Percentiles rank a stretch among this genome's conserved stretches.
Evolutionary conservation across 2,329 filamentous ascomycete genomes (phyloP).

Genomic region (Monosporascus sp.): DNA sequence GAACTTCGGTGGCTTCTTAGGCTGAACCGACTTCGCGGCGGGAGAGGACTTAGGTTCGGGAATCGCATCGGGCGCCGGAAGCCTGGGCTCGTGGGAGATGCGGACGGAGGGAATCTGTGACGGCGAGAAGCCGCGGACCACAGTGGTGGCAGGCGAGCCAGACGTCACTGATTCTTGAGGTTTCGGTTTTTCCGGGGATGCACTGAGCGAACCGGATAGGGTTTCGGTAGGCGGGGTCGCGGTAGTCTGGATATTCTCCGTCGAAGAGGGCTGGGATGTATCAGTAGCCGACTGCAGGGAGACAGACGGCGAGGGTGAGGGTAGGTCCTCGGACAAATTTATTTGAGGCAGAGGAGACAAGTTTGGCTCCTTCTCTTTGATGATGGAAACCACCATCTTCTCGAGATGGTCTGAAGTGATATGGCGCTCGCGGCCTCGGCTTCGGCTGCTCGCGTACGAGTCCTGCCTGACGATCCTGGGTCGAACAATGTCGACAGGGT

Average conservation of each 20-base stretch:
- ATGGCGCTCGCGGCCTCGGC: constrained; percentile 73
- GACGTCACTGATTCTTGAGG: constrained; percentile 44
- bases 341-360: constrained; percentile 45
- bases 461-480: constrained; percentile 68
- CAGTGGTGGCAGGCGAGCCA: constrained; percentile 45
- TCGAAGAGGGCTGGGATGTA: constrained; percentile 28
- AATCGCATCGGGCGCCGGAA: constrained; percentile 50
- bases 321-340: constrained; percentile 21
- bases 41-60: constrained; percentile 55
- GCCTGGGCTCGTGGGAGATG: constrained; percentile 44
- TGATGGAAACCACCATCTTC: constrained; percentile 90
- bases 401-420: constrained; percentile 90
- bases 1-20: constrained; percentile 62
- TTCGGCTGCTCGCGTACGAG: constrained; percentile 64
- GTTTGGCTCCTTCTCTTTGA: constrained; percentile 75
- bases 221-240: constrained; percentile 26
- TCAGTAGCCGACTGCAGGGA: constrained; percentile 43
- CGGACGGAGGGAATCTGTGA: constrained; percentile 49
- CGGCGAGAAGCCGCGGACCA: constrained; percentile 83
- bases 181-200: constrained; percentile 11
- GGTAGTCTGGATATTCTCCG: constrained; percentile 53
- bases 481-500: constrained; percentile 54
- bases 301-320: neutral
- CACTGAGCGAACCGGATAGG: constrained; percentile 16
- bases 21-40: constrained; percentile 61